Evolutionary conservation across 1,139 yeast genomes (phyloP).

Genomic region (Saccharomyces hybrid): DNA sequence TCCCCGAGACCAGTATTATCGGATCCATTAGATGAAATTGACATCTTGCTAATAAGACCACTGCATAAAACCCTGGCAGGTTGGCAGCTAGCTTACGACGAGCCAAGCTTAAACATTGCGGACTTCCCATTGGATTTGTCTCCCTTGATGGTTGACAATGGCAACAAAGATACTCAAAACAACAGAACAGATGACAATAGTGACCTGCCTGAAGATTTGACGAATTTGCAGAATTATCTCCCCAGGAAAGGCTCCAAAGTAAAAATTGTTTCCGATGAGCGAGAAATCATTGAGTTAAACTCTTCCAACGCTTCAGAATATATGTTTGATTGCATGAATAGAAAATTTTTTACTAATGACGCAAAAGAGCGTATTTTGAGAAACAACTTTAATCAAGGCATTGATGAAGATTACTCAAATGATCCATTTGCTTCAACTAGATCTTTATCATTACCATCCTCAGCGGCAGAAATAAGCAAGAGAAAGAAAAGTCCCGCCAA

Average conservation of each 20-base stretch:
- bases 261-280: constrained; percentile 12
- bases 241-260: constrained; percentile 6
- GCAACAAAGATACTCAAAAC: background rate
- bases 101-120: constrained; percentile 26
- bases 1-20: constrained; percentile 1
- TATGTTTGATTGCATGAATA: constrained; percentile 20
- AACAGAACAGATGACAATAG: background rate
- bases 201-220: background rate
- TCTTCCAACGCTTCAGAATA: constrained; percentile 13
- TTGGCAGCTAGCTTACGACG: constrained; percentile 30
- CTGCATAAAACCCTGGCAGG: constrained; percentile 15
- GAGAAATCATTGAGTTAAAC: constrained; percentile 10
- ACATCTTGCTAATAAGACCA: constrained; percentile 24
- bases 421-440: background rate
- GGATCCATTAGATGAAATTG: constrained; percentile 18
- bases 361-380: constrained; percentile 1
- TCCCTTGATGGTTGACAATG: constrained; percentile 15
- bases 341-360: constrained; percentile 9
- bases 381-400: constrained; percentile 4
- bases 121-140: constrained; percentile 23
- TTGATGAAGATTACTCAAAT: constrained; percentile 1
- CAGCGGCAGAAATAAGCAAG: background rate
- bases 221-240: background rate
- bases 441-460: background rate
- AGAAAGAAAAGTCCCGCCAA: constrained; percentile 3